These are phyloP conservation scores for Endocalyx cinctus DNA, from an alignment of 2,329 filamentous ascomycete species.

Conservation along the genomic window DNA sequence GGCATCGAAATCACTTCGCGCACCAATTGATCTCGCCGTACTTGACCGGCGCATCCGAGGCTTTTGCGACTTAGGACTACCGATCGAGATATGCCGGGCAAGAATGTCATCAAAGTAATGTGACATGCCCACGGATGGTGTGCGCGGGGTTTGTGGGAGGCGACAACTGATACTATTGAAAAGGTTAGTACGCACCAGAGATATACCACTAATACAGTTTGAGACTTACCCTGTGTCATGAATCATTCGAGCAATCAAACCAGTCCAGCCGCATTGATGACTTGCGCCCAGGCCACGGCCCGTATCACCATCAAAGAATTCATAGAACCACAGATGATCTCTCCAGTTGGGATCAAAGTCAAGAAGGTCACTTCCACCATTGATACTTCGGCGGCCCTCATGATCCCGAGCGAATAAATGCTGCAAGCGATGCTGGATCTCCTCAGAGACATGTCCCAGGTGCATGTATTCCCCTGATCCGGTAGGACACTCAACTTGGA, in stretches of 20 bases:
- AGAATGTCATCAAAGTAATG: conserved; percentile 97
- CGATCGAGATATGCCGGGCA: conserved; percentile 44
- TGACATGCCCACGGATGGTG: conserved; percentile 74
- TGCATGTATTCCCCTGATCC: conserved; percentile 95
- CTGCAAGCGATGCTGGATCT: conserved; percentile 90
- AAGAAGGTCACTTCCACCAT: conserved; percentile 76
- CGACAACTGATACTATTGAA: conserved; percentile 84
- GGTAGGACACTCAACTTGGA: conserved; percentile 90
- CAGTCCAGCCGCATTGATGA: conserved; percentile 96
- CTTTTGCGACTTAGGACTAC: conserved; percentile 37
- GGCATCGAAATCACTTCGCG: conserved; percentile 70
- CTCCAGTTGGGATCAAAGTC: conserved; percentile 94
- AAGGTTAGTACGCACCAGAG: no score
- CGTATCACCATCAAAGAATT: conserved; percentile 92
- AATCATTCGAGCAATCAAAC: conserved; percentile 92
- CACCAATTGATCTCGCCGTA: conserved; percentile 76
- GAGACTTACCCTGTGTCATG: conserved; percentile 90
- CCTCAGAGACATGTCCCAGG: conserved; percentile 87
- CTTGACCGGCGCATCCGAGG: conserved; percentile 70
- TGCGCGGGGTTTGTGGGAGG: conserved; percentile 87
- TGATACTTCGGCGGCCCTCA: conserved; percentile 82
- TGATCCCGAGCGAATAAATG: conserved; percentile 84
- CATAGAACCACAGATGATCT: conserved; percentile 91
- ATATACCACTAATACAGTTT: no score
- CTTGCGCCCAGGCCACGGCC: conserved; percentile 86